A percentile compares a stretch with the other conserved stretches of the same genome.
These are phyloP conservation scores for Colletotrichum sp. DNA, from an alignment of 2,329 filamentous ascomycete genomes.

Conservation along the genomic window DNA sequence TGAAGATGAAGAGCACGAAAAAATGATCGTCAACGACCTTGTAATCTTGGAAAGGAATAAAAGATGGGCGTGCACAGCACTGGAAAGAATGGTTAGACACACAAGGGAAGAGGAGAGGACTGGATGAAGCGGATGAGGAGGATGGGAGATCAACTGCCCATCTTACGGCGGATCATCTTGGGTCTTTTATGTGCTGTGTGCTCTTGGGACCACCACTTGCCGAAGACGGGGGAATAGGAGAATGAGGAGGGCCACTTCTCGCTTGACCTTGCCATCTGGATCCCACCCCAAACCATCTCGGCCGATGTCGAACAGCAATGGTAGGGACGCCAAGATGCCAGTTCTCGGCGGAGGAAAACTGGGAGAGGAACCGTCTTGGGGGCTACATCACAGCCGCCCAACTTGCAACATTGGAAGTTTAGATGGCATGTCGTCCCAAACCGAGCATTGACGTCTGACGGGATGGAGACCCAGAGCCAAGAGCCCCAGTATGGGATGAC, in stretches of 20 bases:
- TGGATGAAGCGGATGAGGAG: not conserved
- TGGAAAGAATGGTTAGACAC: not conserved
- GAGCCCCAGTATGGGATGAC: not conserved
- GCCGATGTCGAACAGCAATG: not conserved
- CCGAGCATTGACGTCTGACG: not conserved
- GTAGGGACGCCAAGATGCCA: not conserved
- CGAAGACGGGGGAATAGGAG: not conserved
- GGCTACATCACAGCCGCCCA: not conserved
- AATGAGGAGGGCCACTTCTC: not conserved
- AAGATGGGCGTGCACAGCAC: not conserved
- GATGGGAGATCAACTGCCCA: not conserved
- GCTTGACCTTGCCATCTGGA: not conserved
- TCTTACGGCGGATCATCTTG: not conserved
- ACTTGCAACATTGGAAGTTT: slow-evolving; percentile 7
- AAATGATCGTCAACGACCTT: not conserved
- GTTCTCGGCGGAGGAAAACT: not conserved
- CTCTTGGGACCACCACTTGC: not conserved
- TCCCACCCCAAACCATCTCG: not conserved
- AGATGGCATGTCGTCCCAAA: not conserved
- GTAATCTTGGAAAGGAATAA: not conserved
- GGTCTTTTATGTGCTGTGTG: not conserved
- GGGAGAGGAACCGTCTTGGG: not conserved
- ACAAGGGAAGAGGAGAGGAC: not conserved
- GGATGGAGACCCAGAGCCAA: not conserved
- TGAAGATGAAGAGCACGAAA: not conserved